phyloP scores from a whole-genome alignment of 805 yeast species.

The Saturnispora serradocipensis region DNA sequence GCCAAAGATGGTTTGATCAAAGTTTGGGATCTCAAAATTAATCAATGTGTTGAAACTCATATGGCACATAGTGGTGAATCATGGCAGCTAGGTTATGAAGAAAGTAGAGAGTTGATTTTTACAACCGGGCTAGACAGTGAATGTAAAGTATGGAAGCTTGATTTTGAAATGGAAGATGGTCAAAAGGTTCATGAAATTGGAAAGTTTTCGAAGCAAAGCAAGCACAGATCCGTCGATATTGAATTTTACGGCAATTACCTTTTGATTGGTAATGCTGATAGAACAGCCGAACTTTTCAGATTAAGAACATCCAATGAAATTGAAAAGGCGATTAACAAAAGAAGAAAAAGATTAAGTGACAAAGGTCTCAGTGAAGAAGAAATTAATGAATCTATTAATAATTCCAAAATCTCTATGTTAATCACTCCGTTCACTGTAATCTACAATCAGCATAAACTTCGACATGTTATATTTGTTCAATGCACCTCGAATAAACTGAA shows the following conservation, averaged over 20 bases:
- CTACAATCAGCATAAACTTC: constrained; percentile 56
- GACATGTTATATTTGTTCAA: constrained; percentile 56
- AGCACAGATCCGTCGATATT: constrained; percentile 56
- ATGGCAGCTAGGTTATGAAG: constrained; percentile 62
- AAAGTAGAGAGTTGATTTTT: constrained; percentile 33
- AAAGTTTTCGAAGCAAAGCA: constrained; percentile 62
- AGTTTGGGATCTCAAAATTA: constrained; percentile 85
- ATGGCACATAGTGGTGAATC: constrained; percentile 90
- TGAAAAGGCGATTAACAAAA: constrained; percentile 62
- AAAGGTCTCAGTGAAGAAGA: constrained; percentile 59
- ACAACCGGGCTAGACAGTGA: constrained; percentile 80
- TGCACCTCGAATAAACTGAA: constrained; percentile 42
- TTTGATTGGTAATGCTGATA: constrained; percentile 69
- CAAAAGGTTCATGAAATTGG: constrained; percentile 45
- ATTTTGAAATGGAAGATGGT: constrained; percentile 40
- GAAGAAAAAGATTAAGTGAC: constrained; percentile 69
- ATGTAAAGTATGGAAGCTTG: constrained; percentile 74
- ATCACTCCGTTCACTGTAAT: constrained; percentile 62
- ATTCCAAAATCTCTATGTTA: constrained; percentile 43
- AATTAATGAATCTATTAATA: constrained; percentile 39
- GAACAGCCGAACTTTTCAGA: constrained; percentile 72
- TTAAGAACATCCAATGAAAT: constrained; percentile 70
- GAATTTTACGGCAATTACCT: constrained; percentile 40
- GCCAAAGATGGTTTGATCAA: constrained; percentile 89
- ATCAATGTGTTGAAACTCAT: constrained; percentile 90